Evolutionary conservation across 257 asterid genomes (phyloP), one percentile per base, ranked within the genome.

Genomic region (Gentiana macrophylla): DNA sequence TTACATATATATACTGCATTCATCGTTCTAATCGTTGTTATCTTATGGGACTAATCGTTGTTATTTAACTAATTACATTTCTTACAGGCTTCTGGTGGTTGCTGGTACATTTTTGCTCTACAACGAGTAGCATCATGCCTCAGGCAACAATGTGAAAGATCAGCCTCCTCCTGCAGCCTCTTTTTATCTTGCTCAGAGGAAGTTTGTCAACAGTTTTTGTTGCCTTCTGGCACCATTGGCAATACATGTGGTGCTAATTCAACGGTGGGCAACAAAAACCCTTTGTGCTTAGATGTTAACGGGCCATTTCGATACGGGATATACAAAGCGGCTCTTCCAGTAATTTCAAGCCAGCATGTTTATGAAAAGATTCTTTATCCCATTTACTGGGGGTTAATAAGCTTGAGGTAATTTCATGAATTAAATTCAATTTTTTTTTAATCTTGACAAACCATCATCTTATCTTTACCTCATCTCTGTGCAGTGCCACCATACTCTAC

Each of bases 311-410:
- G 79, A 3, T 92, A 74, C 53, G 98, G 98, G 32, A 92, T 92
- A 56, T 92, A 92, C 69, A 64, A 74, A 55, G 80, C 84, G 90
- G 97, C 97, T 44, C 95, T 88, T 59, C 98, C 98, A 0, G 87
- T 92, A 11, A 79, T 92, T 7, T 84, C 95, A 6, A 92, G 95
- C 83, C 65, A 59, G 55, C 83, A 95, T 33, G 59, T 73, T 3
- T 66, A 84, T n/a, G 94, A 88, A 12, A 92, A 88, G 81, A 74
- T 84, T 54, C 91, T 88, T 63, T 92, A 92, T 65, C 95, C 98
- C 38, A 85, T 83, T 59, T 88, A 88, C 63, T 88, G 98, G 98
- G 98, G 98, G 33, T 63, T 92, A 57, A 83, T 85, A 95, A 85
- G 95, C 51, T 77, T 92, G 2, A 91, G 98, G 98, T 86, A 80